Evolutionary conservation across 306 rosid genomes (phyloP).

Genomic region (Prunus armeniaca): DNA sequence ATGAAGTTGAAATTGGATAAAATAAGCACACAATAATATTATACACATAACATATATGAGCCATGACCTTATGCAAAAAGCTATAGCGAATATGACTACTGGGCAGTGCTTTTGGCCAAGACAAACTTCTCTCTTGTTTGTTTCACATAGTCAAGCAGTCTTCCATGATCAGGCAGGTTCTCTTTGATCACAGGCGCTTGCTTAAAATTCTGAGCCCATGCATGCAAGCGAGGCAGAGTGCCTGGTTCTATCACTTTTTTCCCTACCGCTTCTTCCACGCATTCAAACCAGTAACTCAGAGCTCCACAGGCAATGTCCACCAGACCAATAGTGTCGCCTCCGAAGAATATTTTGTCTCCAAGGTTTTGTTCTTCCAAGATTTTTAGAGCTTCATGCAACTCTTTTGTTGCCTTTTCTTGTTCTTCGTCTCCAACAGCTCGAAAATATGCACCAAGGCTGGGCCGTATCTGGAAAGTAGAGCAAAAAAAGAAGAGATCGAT

Average conservation of each 20-base stretch:
- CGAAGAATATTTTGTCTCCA: conserved; percentile 29
- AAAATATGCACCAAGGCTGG: not conserved
- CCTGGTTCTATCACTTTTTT: conserved; percentile 2
- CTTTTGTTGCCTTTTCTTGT: conserved; percentile 13
- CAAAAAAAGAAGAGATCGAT: not conserved
- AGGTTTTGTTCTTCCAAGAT: conserved; percentile 31
- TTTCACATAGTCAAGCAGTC: not conserved
- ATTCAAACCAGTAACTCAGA: conserved; percentile 9
- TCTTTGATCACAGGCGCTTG: no score
- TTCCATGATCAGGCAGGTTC: not conserved
- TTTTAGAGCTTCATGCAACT: conserved; percentile 16
- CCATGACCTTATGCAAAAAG: not conserved
- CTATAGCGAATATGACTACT: not conserved
- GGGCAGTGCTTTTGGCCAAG: not conserved
- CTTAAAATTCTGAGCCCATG: not conserved
- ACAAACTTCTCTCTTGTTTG: not conserved
- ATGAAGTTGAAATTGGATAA: not conserved
- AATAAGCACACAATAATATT: not conserved
- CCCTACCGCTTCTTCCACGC: conserved; percentile 26
- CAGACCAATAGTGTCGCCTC: conserved; percentile 24
- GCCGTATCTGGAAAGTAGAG: not conserved
- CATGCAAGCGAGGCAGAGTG: conserved; percentile 15
- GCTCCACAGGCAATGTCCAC: conserved; percentile 26
- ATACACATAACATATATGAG: not conserved
- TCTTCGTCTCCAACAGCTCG: not conserved